A percentile compares a stretch with the other conserved stretches of the same genome.
phyloP scores from a whole-genome alignment of 805 yeast genomes.

The Tetrapisispora phaffii region DNA sequence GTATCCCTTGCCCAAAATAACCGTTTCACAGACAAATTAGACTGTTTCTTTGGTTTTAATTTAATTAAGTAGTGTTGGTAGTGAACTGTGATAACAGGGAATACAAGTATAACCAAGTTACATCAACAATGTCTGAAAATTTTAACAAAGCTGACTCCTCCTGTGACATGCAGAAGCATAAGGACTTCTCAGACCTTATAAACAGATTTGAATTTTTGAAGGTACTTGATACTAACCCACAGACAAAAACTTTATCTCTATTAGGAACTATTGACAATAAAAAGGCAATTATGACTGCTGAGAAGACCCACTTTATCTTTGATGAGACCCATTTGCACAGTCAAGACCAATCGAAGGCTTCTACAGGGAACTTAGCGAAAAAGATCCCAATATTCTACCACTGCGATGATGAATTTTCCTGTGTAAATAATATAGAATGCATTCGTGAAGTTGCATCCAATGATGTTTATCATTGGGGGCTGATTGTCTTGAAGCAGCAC shows the following conservation, averaged over 20 bases:
- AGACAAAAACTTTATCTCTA: constrained; percentile 52
- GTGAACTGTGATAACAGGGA: no score
- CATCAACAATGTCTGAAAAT: not conserved
- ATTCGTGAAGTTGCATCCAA: constrained; percentile 45
- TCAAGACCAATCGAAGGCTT: not conserved
- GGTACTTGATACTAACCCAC: constrained; percentile 51
- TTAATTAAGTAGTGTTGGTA: no score
- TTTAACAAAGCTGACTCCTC: not conserved
- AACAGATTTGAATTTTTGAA: constrained; percentile 36
- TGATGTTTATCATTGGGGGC: constrained; percentile 82
- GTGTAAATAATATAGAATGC: constrained; percentile 23
- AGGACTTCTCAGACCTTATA: constrained; percentile 17
- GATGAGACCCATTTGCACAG: constrained; percentile 16
- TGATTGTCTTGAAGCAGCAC: constrained; percentile 40
- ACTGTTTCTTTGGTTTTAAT: no score
- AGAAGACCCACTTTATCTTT: constrained; percentile 55
- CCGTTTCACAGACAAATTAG: no score
- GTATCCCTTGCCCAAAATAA: no score
- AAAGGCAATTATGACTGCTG: constrained; percentile 62
- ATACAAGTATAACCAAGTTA: not conserved
- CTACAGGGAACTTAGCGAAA: not conserved
- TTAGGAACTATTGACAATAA: constrained; percentile 55
- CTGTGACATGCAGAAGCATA: not conserved
- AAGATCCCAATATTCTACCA: constrained; percentile 15
- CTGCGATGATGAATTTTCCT: constrained; percentile 24